A percentile compares a stretch with the other conserved stretches of the same genome.
phyloP scores from a whole-genome alignment of 495 filamentous ascomycete genomes.

The Xylaria scruposa region DNA sequence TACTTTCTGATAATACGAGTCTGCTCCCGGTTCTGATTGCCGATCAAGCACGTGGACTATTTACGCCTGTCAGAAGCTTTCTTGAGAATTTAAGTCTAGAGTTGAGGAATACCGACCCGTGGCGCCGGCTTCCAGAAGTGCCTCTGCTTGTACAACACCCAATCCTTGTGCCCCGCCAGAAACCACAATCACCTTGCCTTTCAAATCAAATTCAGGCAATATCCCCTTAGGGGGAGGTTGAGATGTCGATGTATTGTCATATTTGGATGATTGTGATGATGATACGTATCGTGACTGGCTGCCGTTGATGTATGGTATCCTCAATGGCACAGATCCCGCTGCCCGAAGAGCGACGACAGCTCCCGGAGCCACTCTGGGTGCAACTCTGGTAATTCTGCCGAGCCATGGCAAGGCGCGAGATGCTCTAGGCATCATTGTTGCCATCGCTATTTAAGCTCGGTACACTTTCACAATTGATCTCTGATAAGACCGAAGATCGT shows the following conservation, averaged over 20 bases:
- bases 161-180: constrained; percentile 82
- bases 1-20: constrained; percentile 62
- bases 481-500: neutral
- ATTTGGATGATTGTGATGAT: constrained; percentile 24
- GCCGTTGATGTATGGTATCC: constrained; percentile 17
- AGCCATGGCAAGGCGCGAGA: constrained; percentile 33
- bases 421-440: constrained; percentile 30
- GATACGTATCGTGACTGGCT: constrained; percentile 21
- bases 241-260: constrained; percentile 14
- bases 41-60: constrained; percentile 65
- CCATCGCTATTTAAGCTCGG: constrained; percentile 29
- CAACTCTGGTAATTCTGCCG: constrained; percentile 30
- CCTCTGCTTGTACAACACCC: constrained; percentile 79
- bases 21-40: constrained; percentile 49
- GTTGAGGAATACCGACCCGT: constrained; percentile 47
- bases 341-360: constrained; percentile 25
- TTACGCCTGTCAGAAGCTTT: constrained; percentile 22
- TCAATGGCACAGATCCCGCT: constrained; percentile 16
- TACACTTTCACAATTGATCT: neutral
- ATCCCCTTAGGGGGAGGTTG: constrained; percentile 30
- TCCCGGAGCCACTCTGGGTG: constrained; percentile 25
- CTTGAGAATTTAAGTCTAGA: neutral
- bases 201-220: constrained; percentile 81
- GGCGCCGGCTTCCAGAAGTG: constrained; percentile 80
- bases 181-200: constrained; percentile 76